Evolutionary conservation across 768 basidiomycete species (phyloP).

Genomic region (Ramaria sp.): DNA sequence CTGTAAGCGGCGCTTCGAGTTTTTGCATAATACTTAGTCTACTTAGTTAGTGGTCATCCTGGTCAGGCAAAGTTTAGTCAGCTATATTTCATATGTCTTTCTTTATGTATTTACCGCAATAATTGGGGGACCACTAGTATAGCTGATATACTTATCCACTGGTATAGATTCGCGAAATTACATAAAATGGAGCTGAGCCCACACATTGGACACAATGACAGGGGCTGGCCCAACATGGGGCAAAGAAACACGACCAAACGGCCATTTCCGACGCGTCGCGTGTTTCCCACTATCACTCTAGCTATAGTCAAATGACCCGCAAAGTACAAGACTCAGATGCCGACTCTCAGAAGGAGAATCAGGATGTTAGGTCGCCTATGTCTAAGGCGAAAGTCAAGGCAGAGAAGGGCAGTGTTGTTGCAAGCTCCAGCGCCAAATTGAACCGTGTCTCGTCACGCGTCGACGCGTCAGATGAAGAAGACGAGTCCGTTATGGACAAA

Average conservation of each 20-base stretch:
- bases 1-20: too few relatives aligned
- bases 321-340: slow-evolving; percentile 10
- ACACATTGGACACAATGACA: background rate
- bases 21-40: too few relatives aligned
- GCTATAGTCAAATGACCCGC: slow-evolving; percentile 18
- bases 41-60: too few relatives aligned
- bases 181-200: too few relatives aligned
- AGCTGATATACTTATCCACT: too few relatives aligned
- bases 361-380: slow-evolving; percentile 2
- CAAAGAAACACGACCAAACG: background rate
- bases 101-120: too few relatives aligned
- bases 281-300: background rate
- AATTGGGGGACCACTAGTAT: too few relatives aligned
- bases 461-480: slow-evolving; percentile 18
- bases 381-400: slow-evolving; percentile 18
- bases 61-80: too few relatives aligned
- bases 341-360: slow-evolving; percentile 25
- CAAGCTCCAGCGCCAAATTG: background rate
- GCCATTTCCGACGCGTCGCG: background rate
- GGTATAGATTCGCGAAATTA: too few relatives aligned
- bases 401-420: slow-evolving; percentile 14
- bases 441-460: slow-evolving; percentile 21
- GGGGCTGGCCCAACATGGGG: too few relatives aligned
- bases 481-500: slow-evolving; percentile 11
- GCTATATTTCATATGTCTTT: too few relatives aligned